A percentile compares a stretch with the other conserved stretches of the same genome.
These are phyloP conservation scores for Ascoidea tarda DNA, from an alignment of 805 yeast genomes.

Conservation along the genomic window DNA sequence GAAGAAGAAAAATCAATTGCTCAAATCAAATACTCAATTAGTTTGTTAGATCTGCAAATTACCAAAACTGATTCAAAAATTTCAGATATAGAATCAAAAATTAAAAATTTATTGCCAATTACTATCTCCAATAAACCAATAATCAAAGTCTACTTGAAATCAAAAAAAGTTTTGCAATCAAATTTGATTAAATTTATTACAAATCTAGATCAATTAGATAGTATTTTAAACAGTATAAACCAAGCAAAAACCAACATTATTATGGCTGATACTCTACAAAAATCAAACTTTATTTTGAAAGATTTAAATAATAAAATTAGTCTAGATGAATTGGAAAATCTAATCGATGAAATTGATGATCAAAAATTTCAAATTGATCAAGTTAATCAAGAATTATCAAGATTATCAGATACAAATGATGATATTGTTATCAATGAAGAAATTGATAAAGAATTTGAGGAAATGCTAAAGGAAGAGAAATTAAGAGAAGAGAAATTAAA, in stretches of 20 bases:
- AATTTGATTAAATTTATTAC: no score
- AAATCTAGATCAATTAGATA: neutral
- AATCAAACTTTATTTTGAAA: slow-evolving; percentile 5
- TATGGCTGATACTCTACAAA: neutral
- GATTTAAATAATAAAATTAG: slow-evolving; percentile 7
- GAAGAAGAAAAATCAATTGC: neutral
- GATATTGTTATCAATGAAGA: slow-evolving; percentile 15
- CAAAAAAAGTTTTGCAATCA: neutral
- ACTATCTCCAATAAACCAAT: neutral
- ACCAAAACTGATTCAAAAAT: neutral
- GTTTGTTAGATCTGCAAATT: neutral
- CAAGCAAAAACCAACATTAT: neutral
- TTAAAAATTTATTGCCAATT: neutral
- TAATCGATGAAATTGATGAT: slow-evolving; percentile 5
- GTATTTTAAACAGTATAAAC: no score
- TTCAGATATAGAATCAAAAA: no score
- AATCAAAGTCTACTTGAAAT: no score
- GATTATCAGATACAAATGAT: slow-evolving; percentile 4
- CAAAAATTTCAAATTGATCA: slow-evolving; percentile 4
- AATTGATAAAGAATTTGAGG: slow-evolving; percentile 14
- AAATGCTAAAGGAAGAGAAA: slow-evolving; percentile 13
- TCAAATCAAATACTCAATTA: neutral
- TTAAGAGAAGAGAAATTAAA: slow-evolving; percentile 1
- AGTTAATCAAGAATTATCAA: slow-evolving; percentile 4
- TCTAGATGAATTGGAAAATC: slow-evolving; percentile 5